These are phyloP conservation scores for Suillus hirtellus DNA, from an alignment of 768 basidiomycete genomes.

Conservation along the genomic window DNA sequence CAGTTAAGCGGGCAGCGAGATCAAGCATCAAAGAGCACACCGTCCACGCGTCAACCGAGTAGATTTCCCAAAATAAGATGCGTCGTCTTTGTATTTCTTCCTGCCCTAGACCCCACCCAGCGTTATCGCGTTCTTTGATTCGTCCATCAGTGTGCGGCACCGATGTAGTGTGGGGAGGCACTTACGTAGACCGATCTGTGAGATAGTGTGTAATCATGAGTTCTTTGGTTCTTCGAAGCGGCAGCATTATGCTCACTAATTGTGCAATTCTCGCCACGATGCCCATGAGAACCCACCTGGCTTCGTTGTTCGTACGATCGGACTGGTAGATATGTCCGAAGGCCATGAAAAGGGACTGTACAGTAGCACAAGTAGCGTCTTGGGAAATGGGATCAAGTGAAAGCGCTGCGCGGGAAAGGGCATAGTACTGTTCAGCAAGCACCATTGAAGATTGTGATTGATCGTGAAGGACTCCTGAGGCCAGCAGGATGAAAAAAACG, in stretches of 20 bases:
- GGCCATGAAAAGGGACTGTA: slow-evolving; percentile 49
- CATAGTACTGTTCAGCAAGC: slow-evolving; percentile 44
- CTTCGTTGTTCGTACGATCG: slow-evolving; percentile 44
- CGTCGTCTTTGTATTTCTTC: slow-evolving; percentile 49
- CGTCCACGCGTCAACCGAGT: slow-evolving; percentile 50
- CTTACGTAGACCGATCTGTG: slow-evolving; percentile 56
- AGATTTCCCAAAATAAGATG: slow-evolving; percentile 54
- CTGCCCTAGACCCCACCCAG: slow-evolving; percentile 44
- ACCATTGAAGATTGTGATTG: slow-evolving; percentile 31
- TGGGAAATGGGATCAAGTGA: slow-evolving; percentile 44
- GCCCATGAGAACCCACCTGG: slow-evolving; percentile 51
- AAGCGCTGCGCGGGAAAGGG: slow-evolving; percentile 48
- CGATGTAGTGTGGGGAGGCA: not conserved
- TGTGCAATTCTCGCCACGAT: slow-evolving; percentile 43
- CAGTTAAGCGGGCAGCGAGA: not conserved
- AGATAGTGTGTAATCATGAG: slow-evolving; percentile 11
- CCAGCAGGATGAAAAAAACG: slow-evolving; percentile 53
- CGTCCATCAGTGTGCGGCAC: not conserved
- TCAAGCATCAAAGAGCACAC: slow-evolving; percentile 30
- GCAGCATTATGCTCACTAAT: slow-evolving; percentile 36
- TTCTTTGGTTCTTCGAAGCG: slow-evolving; percentile 3
- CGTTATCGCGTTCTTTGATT: slow-evolving; percentile 49
- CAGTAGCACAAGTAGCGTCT: slow-evolving; percentile 47
- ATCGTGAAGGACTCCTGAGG: slow-evolving; percentile 49
- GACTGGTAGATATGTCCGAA: slow-evolving; percentile 43